A percentile compares a stretch with the other conserved stretches of the same genome.
Evolutionary conservation across 306 rosid genomes (phyloP).

Genomic region (Ammopiptanthus mongolicus): DNA sequence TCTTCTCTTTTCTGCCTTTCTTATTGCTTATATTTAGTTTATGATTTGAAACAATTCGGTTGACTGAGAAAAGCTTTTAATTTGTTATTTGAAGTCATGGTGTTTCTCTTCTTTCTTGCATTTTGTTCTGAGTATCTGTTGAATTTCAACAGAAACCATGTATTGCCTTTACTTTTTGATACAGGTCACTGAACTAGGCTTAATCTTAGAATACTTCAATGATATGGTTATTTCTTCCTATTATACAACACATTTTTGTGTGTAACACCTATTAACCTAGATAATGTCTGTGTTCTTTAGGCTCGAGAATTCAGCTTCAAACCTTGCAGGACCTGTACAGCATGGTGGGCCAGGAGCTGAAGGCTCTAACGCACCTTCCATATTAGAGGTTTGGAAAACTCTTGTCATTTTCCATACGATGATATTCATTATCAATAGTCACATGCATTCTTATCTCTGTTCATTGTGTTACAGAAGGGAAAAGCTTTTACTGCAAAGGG

Average conservation of each 20-base stretch:
- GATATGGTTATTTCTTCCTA: background rate
- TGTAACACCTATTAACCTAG: background rate
- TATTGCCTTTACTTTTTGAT: background rate
- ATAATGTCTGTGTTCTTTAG: conserved; percentile 41
- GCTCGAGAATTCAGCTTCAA: conserved; percentile 87
- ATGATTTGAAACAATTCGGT: background rate
- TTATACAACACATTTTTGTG: background rate
- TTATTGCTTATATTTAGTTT: background rate
- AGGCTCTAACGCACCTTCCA: conserved; percentile 65
- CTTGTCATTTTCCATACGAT: background rate
- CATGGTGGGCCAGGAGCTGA: conserved; percentile 47
- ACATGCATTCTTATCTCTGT: conserved; percentile 23
- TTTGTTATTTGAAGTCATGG: background rate
- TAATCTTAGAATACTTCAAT: background rate
- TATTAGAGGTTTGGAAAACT: conserved; percentile 70
- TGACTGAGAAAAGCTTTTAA: background rate
- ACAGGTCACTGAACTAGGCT: background rate
- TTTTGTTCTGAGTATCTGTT: background rate
- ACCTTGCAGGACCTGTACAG: conserved; percentile 61
- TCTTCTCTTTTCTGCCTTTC: background rate
- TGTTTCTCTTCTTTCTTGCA: conserved; percentile 2
- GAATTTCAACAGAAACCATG: background rate
- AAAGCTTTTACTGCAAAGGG: conserved; percentile 94
- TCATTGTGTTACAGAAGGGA: conserved; percentile 59
- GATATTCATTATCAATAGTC: conserved; percentile 13